Conservation (phyloP, 2,329 filamentous ascomycete species). For the Neopestalotiopsis clavispora region DNA sequence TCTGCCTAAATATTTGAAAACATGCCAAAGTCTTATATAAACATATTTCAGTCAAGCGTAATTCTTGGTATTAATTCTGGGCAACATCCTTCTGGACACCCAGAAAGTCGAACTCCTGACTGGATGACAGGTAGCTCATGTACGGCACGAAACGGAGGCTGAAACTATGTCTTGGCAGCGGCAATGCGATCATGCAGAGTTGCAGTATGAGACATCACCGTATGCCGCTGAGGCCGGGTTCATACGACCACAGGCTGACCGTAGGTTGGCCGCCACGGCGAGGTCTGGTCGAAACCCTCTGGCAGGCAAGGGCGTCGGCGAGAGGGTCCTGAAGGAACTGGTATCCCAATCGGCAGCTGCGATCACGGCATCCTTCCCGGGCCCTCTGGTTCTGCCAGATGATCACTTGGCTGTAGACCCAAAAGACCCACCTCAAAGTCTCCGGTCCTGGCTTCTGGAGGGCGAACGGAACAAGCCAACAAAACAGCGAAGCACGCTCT, state of each 20-base stretch:
- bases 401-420: slow-evolving; percentile 63
- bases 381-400: slow-evolving; percentile 61
- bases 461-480: slow-evolving; percentile 56
- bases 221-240: slow-evolving; percentile 37
- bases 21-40: too few species aligned
- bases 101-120: too few species aligned
- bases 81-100: not conserved
- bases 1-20: not conserved
- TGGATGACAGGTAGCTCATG: not conserved
- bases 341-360: slow-evolving; percentile 23
- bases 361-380: slow-evolving; percentile 53
- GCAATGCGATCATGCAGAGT: slow-evolving; percentile 23
- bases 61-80: not conserved
- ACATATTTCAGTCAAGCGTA: too few species aligned
- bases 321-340: slow-evolving; percentile 23
- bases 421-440: slow-evolving; percentile 54
- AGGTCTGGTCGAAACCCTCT: slow-evolving; percentile 32
- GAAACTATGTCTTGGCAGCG: not conserved
- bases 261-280: slow-evolving; percentile 36
- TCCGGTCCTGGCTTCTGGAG: slow-evolving; percentile 53
- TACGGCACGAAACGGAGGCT: not conserved
- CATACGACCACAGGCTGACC: slow-evolving; percentile 29
- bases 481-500: slow-evolving; percentile 51
- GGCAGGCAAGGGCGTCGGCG: slow-evolving; percentile 14
- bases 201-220: slow-evolving; percentile 36